Percentiles rank a stretch among this genome's conserved stretches.
Conservation (phyloP, 352 stramenopile genomes). For the Aphanomyces astaci region DNA sequence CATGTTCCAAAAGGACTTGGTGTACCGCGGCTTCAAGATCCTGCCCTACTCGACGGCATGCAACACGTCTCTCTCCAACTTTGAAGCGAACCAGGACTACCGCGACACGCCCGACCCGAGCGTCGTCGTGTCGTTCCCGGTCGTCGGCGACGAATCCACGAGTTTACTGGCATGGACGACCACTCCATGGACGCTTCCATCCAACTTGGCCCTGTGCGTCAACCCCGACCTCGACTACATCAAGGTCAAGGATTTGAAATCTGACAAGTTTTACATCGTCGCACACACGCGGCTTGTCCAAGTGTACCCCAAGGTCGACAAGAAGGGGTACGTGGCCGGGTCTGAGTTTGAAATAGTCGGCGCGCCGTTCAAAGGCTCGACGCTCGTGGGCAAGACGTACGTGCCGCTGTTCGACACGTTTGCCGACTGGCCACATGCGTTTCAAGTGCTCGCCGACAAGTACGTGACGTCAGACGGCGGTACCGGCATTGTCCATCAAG, state of each 20-base stretch:
- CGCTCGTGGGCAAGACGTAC: conserved; percentile 95
- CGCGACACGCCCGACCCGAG: conserved; percentile 97
- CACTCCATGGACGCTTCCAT: conserved; percentile 99
- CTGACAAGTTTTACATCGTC: conserved; percentile 90
- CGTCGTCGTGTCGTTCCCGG: conserved; percentile 94
- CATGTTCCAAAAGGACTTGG: conserved; percentile 97
- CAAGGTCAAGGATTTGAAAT: conserved; percentile 93
- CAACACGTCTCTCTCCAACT: conserved; percentile 98
- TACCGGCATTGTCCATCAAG: conserved; percentile 98
- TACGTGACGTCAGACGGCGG: conserved; percentile 98
- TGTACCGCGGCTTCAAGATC: conserved; percentile 99
- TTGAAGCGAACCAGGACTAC: conserved; percentile 99
- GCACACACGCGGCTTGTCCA: conserved; percentile 89
- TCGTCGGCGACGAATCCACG: conserved; percentile 81
- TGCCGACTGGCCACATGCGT: conserved; percentile 82
- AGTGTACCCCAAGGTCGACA: conserved; percentile 96
- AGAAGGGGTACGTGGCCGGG: conserved; percentile 94
- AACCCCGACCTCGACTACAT: conserved; percentile 96
- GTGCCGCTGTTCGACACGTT: conserved; percentile 96
- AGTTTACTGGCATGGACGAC: conserved; percentile 97
- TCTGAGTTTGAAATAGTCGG: conserved; percentile 86
- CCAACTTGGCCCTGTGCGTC: conserved; percentile 97
- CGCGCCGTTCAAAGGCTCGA: conserved; percentile 84
- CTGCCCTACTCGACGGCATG: conserved; percentile 98
- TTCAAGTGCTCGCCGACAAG: conserved; percentile 93